Conservation (phyloP, 208 protist genomes). For the Vickermania spadyakhi region DNA sequence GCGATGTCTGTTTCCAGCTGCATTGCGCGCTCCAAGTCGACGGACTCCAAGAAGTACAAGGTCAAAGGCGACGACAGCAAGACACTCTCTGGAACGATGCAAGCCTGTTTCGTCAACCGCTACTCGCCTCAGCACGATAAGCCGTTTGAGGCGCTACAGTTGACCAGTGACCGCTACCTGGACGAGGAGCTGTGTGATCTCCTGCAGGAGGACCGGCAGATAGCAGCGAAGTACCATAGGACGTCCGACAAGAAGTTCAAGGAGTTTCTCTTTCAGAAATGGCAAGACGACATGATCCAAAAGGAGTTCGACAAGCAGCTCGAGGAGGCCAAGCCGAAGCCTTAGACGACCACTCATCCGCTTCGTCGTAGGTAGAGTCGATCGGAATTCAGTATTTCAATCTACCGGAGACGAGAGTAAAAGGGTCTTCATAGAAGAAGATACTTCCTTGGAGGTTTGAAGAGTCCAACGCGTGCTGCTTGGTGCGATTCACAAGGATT, state of each 20-base stretch:
- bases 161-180: constrained; percentile 31
- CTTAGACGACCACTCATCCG: no score
- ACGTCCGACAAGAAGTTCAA: constrained; percentile 26
- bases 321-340: no score
- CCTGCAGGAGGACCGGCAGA: constrained; percentile 51
- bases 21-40: background rate
- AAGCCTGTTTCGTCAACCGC: constrained; percentile 37
- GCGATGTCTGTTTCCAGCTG: no score
- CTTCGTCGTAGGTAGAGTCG: no score
- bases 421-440: no score
- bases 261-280: constrained; percentile 11
- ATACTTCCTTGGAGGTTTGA: no score
- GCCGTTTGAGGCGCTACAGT: constrained; percentile 13
- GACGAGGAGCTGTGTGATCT: constrained; percentile 28
- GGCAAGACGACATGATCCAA: background rate
- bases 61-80: constrained; percentile 3
- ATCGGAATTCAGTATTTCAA: no score
- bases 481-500: no score
- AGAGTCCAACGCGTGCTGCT: no score
- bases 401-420: no score
- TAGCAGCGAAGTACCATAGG: constrained; percentile 29
- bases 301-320: constrained; percentile 1
- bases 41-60: background rate
- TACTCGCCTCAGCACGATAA: constrained; percentile 44
- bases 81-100: constrained; percentile 18